Base-by-base conservation (phyloP, 2,329 filamentous ascomycete species). In the Cladosporium sp. region DNA sequence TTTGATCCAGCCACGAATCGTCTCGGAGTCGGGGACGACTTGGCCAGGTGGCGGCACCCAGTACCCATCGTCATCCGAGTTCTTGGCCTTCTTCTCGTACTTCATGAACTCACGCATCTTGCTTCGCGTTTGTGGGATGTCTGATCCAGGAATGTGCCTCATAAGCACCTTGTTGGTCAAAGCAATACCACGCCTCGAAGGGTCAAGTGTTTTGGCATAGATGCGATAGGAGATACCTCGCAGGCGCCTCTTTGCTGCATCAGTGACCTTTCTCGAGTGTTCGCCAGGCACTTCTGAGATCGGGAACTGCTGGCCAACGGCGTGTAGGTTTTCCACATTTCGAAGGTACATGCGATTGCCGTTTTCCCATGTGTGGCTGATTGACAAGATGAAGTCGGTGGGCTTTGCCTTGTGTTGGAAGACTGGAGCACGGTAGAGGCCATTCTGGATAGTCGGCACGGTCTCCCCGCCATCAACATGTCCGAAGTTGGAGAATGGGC, bases 21-120 rank as follows among this genome's bases (percentile, higher is more conserved):
- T 84, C 22, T 88, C 83, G 68, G 93, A 89, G 59, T 96, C 91
- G 12, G 92, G 90, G 20, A 94, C 79, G 0, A 83, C 78, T 64
- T 97, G 89, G 20, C 84, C 84, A 8, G 84, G 78, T 51, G 83
- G 84, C 61, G 96, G 82, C 25, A 87, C 85, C 94, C 94, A 99
- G 32, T 90, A 89, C 68, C 92, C 92, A 54, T 59, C 66, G 20
- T 64, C 64, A 1, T 87, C 83, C 20, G 91, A 88, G 68, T 94
- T 91, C 66, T 92, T 83, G 17, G 91, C 88, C 68, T 95, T 92
- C 68, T 95, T 92, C 67, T 94, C 88, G 69, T 97, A 97, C 49
- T 86, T 82, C 65, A 99, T 86, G 71, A 99, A 97, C 66, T 99
- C 94, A 68, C 97, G 94, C 75, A 99, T 87, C 74, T 97, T 97